phyloP scores from a whole-genome alignment of 1,139 yeast genomes.

The Schizosaccharomyces versatilis region DNA sequence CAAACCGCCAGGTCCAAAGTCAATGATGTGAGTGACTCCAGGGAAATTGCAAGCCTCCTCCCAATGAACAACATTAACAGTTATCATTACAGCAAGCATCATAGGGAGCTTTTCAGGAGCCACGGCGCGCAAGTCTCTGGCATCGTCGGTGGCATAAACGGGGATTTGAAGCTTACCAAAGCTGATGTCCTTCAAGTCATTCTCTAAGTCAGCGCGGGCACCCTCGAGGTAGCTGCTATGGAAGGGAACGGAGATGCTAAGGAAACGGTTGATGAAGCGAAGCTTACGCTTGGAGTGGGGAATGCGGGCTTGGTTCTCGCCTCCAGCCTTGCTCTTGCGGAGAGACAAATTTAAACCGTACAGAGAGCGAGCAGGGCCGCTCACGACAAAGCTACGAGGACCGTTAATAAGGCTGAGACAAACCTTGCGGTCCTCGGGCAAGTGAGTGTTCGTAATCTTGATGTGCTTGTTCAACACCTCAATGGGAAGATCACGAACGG shows the following conservation, averaged over 20 bases:
- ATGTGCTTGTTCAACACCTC: conserved; percentile 62
- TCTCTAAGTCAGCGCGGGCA: conserved; percentile 34
- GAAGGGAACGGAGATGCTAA: conserved; percentile 92
- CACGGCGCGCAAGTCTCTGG: conserved; percentile 25
- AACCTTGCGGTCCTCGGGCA: conserved; percentile 78
- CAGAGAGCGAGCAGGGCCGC: conserved; percentile 97
- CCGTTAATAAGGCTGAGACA: conserved; percentile 83
- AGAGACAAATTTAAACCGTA: conserved; percentile 83
- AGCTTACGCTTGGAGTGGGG: conserved; percentile 86
- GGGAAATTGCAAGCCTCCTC: conserved; percentile 62
- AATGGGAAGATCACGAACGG: conserved; percentile 65
- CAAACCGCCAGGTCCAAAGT: conserved; percentile 97
- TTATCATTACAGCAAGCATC: conserved; percentile 47
- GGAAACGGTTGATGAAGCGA: conserved; percentile 75
- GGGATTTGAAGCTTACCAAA: conserved; percentile 46
- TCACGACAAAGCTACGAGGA: conserved; percentile 80
- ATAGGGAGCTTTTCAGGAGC: conserved; percentile 23
- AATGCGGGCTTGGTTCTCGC: conserved; percentile 82
- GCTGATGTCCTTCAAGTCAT: conserved; percentile 41
- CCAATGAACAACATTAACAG: conserved; percentile 85
- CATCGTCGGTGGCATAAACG: conserved; percentile 76
- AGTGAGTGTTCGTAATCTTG: conserved; percentile 72
- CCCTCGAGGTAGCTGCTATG: conserved; percentile 67
- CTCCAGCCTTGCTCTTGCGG: conserved; percentile 89
- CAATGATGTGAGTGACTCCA: conserved; percentile 61